phyloP scores from a whole-genome alignment of 2,329 filamentous ascomycete species.

The Aspergillus fischeri region DNA sequence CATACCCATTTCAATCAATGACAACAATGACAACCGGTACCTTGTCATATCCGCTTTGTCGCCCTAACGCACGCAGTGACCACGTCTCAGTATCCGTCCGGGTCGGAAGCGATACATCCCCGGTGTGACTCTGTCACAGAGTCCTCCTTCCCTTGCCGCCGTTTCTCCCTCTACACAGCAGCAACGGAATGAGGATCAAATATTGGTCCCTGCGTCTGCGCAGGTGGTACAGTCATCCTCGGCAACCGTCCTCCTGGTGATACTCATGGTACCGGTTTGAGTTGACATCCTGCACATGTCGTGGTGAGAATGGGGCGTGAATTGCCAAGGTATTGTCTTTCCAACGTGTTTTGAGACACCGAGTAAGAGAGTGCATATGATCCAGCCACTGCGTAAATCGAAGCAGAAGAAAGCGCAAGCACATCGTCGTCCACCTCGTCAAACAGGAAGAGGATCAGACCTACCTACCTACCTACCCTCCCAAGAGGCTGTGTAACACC shows the following conservation, averaged over 20 bases:
- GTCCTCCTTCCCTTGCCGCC: background rate
- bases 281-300: slow-evolving; percentile 9
- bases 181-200: slow-evolving; percentile 12
- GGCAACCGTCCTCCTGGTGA: slow-evolving; percentile 11
- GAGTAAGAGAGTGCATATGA: too few relatives aligned
- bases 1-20: too few relatives aligned
- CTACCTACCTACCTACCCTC: background rate
- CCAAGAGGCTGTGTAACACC: slow-evolving; percentile 3
- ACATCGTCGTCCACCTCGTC: background rate
- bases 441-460: background rate
- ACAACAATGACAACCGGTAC: too few relatives aligned
- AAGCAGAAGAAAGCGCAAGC: background rate
- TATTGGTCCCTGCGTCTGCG: slow-evolving; percentile 25
- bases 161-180: too few relatives aligned
- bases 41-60: too few relatives aligned
- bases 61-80: background rate
- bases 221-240: slow-evolving; percentile 24
- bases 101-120: slow-evolving; percentile 12
- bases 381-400: background rate
- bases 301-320: background rate
- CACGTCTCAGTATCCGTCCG: slow-evolving; percentile 6
- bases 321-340: too few relatives aligned
- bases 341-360: too few relatives aligned
- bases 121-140: slow-evolving; percentile 6
- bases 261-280: slow-evolving; percentile 15